Base-by-base conservation (phyloP, 176 grass and related monocot genomes). In the Pontederia paniculata region DNA sequence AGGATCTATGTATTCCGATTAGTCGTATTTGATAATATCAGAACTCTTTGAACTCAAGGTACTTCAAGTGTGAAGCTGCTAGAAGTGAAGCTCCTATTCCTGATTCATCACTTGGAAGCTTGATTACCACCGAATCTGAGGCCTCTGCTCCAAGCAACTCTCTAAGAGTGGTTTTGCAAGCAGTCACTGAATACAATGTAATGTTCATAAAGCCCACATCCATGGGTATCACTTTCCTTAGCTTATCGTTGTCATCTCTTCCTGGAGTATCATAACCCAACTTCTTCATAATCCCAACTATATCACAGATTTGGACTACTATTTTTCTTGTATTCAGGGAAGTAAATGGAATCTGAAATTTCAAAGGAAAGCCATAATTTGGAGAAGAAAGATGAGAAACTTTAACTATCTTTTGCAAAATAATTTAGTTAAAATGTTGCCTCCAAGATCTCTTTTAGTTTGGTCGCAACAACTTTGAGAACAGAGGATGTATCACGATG, bases 401-500 rank as follows among this genome's bases (percentile, higher is more conserved):
- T n/a, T n/a, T n/a, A 37, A 6, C 28, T 37, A 37, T 2, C 28
- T 37, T 37, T 37, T 37, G 1, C 7, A 37, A 37, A 37, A n/a
- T 37, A 37, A 37, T 37, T 37, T 37, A 37, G 28, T 37, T 37
- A 37, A 67, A 65, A 74, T 47, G 52, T 55, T 84, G 87, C 91
- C 86, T 77, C 85, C 8, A 97, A 74, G 23, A 89, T 67, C 48
- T 97, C 86, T 67, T 97, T 97, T 44, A 87, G 82, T 73, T 87
- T 97, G 59, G 79, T 67, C 11, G 73, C 86, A 49, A 97, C 65
- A 54, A 89, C 54, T 48, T 55, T 83, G 22, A 96, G 85, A 80
- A 89, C 85, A 59, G 88, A 73, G 45, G 90, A 81, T 44, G 85
- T 76, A 54, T 96, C 86, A 65, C 89, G 91, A 75, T 96, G 91